phyloP scores from a whole-genome alignment of 805 yeast species.

The Saccharomycopsis sp. region DNA sequence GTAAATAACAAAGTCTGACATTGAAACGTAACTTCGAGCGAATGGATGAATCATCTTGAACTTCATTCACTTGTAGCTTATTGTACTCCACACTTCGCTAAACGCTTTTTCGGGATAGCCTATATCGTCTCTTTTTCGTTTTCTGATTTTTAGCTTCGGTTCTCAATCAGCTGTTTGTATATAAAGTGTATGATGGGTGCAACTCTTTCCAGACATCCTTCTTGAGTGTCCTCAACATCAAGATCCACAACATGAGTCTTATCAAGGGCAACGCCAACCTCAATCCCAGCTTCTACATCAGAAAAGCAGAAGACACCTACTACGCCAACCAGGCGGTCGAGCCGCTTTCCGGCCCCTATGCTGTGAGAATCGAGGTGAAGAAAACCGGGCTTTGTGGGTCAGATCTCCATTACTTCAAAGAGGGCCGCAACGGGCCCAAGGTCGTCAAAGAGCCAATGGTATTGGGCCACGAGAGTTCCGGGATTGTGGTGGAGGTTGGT shows the following conservation, averaged over 20 bases:
- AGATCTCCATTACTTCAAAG: constrained; percentile 73
- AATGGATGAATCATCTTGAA: no score
- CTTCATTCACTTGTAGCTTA: no score
- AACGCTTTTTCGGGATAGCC: no score
- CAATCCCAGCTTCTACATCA: constrained; percentile 16
- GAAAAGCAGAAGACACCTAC: constrained; percentile 11
- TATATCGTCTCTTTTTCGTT: no score
- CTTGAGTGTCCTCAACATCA: neutral
- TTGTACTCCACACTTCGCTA: no score
- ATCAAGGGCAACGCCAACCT: constrained; percentile 11
- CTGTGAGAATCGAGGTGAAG: constrained; percentile 66
- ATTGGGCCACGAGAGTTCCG: constrained; percentile 81
- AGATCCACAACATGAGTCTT: constrained; percentile 7
- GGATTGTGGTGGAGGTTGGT: constrained; percentile 70
- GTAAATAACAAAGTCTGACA: no score
- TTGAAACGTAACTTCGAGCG: no score
- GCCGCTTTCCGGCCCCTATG: constrained; percentile 46
- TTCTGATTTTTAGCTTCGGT: no score
- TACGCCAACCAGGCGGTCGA: constrained; percentile 46
- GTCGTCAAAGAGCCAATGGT: constrained; percentile 73
- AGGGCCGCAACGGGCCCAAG: constrained; percentile 73
- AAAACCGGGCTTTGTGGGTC: constrained; percentile 86
- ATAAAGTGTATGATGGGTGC: no score
- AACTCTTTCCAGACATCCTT: neutral
- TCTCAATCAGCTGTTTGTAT: no score